Base-by-base conservation (phyloP, 164 flowering plant species). In the Stephania yunnanensis region DNA sequence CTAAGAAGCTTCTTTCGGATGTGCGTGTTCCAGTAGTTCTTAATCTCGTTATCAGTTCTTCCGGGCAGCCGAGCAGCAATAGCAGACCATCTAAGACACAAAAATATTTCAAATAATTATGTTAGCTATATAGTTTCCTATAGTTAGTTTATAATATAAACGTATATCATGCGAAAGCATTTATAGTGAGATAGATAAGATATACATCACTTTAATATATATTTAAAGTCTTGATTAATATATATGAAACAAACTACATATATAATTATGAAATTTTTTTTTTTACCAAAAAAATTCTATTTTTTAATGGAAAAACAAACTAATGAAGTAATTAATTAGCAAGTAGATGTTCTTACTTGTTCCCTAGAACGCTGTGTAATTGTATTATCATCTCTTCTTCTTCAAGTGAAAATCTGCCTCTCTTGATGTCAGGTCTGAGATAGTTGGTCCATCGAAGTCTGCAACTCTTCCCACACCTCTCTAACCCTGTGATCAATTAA, bases 21-120 rank as follows among this genome's bases (percentile, higher is more conserved):
- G 87, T 89, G 97, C 42, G 98, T 94, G 86, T 94, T 94, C 98
- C 98, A 94, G 78, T 88, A 94, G 84, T 94, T 94, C 84, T 94
- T 94, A 72, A 94, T 91, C 76, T 94, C 98, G 58, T 94, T 94
- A 76, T 94, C 98, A 1, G 97, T 94, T 80, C 97, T 85, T 74
- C 98, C 98, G 0, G 98, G 98, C 67, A 94, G 86, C 7, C 92
- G 87, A 76, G 96, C 90, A 52, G 98, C 98, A 78, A 94, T 94
- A 6, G 95, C 90, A 6, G 98, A 94, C 98, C 98, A 94, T 81
- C 98, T 92, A 73, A 42, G 25, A 25, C 11, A 7, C 15, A 53
- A 36, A 71, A 61, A 53, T 53, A 8, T 10, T 53, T 12, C 61
- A 53, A 53, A 13, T 53, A 19, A 11, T 36, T 36, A 36, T 36